These are phyloP conservation scores for Ophiostoma australiae DNA, from an alignment of 2,329 filamentous ascomycete species.

Conservation along the genomic window DNA sequence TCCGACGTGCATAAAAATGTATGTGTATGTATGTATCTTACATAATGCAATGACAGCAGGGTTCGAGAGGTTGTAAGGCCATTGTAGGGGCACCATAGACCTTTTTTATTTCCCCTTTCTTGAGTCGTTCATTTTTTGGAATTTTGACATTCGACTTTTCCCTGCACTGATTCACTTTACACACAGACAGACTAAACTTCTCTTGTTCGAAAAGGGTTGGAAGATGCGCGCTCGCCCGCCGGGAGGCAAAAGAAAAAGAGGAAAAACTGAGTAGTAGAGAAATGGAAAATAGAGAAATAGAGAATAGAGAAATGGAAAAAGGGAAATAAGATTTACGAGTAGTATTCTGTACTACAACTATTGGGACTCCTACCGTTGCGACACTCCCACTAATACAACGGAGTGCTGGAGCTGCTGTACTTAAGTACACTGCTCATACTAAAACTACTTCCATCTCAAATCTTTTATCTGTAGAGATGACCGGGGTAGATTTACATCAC, in stretches of 20 bases:
- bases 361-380: no score
- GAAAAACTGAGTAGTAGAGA: constrained; percentile 8
- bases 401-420: no score
- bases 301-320: neutral
- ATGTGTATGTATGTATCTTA: no score
- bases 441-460: neutral
- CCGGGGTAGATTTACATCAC: neutral
- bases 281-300: neutral
- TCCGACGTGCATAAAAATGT: neutral
- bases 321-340: neutral
- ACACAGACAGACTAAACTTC: neutral
- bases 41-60: neutral
- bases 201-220: constrained; percentile 14
- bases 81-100: neutral
- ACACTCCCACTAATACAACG: no score
- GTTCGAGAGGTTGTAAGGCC: neutral
- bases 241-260: constrained; percentile 12
- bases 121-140: neutral
- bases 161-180: neutral
- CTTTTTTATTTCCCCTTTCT: neutral
- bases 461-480: neutral
- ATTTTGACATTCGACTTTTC: neutral
- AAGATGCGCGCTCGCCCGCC: constrained; percentile 14
- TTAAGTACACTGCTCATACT: no score
- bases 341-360: no score